These are phyloP conservation scores for Tausonia pullulans DNA, from an alignment of 1,284 basidiomycete genomes.

Conservation along the genomic window DNA sequence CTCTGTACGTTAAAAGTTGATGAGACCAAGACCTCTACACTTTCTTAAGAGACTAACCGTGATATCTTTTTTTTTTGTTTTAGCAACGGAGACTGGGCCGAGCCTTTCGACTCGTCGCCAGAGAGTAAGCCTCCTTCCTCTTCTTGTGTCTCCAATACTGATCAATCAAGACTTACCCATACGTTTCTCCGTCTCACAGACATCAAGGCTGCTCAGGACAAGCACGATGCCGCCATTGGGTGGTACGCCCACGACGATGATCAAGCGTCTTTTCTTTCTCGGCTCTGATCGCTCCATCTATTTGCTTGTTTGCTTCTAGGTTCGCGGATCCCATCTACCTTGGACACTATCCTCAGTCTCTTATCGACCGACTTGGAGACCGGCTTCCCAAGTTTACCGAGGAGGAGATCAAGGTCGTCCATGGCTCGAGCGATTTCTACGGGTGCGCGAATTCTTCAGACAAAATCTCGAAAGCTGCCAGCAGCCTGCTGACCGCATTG, in stretches of 20 bases:
- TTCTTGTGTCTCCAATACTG: too few relatives aligned
- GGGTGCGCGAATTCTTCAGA: neutral
- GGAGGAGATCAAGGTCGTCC: slow-evolving; percentile 51
- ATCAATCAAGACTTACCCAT: neutral
- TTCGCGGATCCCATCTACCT: slow-evolving; percentile 56
- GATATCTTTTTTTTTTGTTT: too few relatives aligned
- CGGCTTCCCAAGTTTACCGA: slow-evolving; percentile 54
- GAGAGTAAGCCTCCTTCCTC: slow-evolving; percentile 42
- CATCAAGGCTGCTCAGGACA: slow-evolving; percentile 51
- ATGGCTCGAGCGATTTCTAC: slow-evolving; percentile 53
- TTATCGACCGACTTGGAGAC: slow-evolving; percentile 50
- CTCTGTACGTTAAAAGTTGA: slow-evolving; percentile 31
- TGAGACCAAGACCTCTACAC: too few relatives aligned
- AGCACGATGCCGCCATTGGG: slow-evolving; percentile 55
- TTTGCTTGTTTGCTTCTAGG: slow-evolving; percentile 14
- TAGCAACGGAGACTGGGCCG: slow-evolving; percentile 52
- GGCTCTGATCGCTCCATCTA: slow-evolving; percentile 7
- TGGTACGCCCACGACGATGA: slow-evolving; percentile 18
- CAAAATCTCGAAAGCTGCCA: neutral
- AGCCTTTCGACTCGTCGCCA: slow-evolving; percentile 53
- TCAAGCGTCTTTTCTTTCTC: too few relatives aligned
- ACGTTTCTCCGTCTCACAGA: slow-evolving; percentile 22
- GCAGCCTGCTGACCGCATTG: neutral
- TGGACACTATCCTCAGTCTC: slow-evolving; percentile 48
- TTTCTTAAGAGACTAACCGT: too few relatives aligned